phyloP scores from a whole-genome alignment of 2,329 filamentous ascomycete genomes.

The Pestalotiopsis sp. region DNA sequence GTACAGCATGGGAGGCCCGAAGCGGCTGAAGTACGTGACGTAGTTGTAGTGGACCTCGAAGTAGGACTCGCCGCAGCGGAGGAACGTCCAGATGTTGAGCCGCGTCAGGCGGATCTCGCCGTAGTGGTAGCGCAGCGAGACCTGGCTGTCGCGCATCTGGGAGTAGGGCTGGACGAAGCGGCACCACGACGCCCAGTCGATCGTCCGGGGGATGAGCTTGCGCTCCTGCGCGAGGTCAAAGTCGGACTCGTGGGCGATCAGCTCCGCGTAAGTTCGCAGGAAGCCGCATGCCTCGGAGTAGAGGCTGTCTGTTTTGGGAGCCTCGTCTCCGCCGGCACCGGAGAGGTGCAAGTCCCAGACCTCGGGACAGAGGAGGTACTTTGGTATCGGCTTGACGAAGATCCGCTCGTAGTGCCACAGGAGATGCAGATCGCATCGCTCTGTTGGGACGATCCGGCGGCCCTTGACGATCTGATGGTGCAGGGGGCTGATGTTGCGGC shows the following conservation, averaged over 20 bases:
- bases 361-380: neutral
- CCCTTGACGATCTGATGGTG: neutral
- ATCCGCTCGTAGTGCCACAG: neutral
- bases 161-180: neutral
- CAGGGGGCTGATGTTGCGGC: neutral
- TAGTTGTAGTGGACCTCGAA: too few species aligned
- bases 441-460: neutral
- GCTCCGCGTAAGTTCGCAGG: neutral
- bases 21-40: too few species aligned
- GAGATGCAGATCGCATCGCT: neutral
- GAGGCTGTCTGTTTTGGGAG: neutral
- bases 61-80: too few species aligned
- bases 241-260: neutral
- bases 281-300: neutral
- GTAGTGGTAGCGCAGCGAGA: neutral
- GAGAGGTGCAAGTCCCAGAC: neutral
- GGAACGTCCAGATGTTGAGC: neutral
- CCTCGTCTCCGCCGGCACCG: neutral
- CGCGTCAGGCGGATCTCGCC: neutral
- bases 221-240: neutral
- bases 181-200: neutral
- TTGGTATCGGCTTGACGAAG: neutral
- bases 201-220: neutral
- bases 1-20: too few species aligned
- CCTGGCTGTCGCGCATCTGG: neutral